phyloP scores from a whole-genome alignment of 768 basidiomycete species.

The Tricholoma flavovirens region DNA sequence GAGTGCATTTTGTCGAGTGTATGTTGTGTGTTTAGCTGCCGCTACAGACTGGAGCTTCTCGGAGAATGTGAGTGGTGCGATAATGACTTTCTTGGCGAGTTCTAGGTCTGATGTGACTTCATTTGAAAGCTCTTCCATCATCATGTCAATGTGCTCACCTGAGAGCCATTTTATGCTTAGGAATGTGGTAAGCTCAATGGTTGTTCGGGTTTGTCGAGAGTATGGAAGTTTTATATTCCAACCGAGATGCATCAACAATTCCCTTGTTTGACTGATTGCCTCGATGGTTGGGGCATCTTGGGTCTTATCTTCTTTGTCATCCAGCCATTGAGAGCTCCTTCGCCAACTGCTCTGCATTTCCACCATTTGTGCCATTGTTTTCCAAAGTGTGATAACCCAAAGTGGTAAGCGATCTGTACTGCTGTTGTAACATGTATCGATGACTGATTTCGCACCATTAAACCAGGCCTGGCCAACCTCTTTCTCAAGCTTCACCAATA shows the following conservation, averaged over 20 bases:
- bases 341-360: conserved; percentile 1
- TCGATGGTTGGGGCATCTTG: background rate
- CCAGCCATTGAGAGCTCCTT: background rate
- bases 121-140: conserved; percentile 2
- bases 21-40: background rate
- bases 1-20: background rate
- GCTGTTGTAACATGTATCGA: conserved; percentile 12
- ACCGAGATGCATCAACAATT: background rate
- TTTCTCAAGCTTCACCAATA: background rate
- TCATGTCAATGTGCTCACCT: conserved; percentile 6
- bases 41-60: conserved; percentile 5
- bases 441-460: conserved; percentile 14
- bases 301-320: background rate
- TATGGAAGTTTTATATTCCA: conserved; percentile 1
- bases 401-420: conserved; percentile 13
- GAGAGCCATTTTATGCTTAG: conserved; percentile 2
- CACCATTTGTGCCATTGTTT: background rate
- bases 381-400: conserved; percentile 12
- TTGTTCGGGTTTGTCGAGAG: background rate
- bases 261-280: background rate
- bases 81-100: background rate
- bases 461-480: conserved; percentile 17
- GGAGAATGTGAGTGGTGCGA: conserved; percentile 2
- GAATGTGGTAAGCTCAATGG: background rate
- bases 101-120: background rate